Percentiles rank a stretch among this genome's conserved stretches.
Conservation (phyloP, 2,329 filamentous ascomycete genomes). For the Venturia carpophila region DNA sequence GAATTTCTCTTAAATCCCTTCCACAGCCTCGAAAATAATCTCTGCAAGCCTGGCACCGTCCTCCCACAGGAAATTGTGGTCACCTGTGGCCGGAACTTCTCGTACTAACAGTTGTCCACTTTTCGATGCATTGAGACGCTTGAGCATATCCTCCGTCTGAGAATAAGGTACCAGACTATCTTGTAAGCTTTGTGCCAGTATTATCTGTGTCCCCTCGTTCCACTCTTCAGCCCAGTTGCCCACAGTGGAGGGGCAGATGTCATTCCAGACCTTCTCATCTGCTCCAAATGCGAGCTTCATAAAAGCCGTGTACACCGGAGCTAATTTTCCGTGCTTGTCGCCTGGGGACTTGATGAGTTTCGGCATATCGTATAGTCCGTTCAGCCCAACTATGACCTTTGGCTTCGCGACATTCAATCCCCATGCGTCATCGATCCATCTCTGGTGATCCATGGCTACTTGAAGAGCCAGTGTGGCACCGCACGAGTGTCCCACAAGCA, state of each 20-base stretch:
- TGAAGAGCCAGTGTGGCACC: constrained; percentile 56
- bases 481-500: constrained; percentile 56
- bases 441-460: background rate
- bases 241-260: constrained; percentile 45
- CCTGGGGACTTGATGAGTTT: constrained; percentile 42
- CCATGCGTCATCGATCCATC: background rate
- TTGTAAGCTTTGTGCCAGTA: constrained; percentile 40
- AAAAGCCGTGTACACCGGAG: constrained; percentile 51
- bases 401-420: constrained; percentile 29
- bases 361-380: constrained; percentile 60
- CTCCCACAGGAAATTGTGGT: constrained; percentile 58
- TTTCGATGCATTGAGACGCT: constrained; percentile 34
- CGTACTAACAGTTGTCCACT: constrained; percentile 28
- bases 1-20: background rate
- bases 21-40: background rate
- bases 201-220: constrained; percentile 32
- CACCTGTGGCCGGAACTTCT: constrained; percentile 39
- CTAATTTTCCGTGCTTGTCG: constrained; percentile 24
- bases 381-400: constrained; percentile 50
- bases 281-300: constrained; percentile 54
- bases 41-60: constrained; percentile 36
- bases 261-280: constrained; percentile 45
- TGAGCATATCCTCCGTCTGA: constrained; percentile 52
- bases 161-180: constrained; percentile 46
- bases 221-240: constrained; percentile 37